Percentiles rank a stretch among this genome's conserved stretches.
phyloP scores from a whole-genome alignment of 805 yeast genomes.

The Saccharomycopsis synnaedendra region DNA sequence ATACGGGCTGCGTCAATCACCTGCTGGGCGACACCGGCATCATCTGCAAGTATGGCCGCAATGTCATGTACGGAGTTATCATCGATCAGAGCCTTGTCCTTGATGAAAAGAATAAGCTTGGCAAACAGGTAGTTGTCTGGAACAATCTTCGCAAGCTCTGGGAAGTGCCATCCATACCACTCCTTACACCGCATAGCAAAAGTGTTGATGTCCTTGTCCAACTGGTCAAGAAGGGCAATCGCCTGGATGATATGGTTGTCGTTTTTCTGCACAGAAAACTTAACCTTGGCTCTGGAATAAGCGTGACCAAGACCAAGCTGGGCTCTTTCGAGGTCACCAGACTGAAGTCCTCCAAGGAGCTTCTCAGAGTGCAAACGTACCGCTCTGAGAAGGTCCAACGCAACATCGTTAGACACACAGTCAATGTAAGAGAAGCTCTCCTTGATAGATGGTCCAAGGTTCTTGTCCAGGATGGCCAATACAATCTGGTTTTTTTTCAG shows the following conservation, averaged over 20 bases:
- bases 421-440: slow-evolving; percentile 83
- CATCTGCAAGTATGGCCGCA: slow-evolving; percentile 78
- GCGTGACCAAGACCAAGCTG: slow-evolving; percentile 99
- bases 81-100: slow-evolving; percentile 74
- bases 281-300: slow-evolving; percentile 96
- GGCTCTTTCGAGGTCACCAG: slow-evolving; percentile 94
- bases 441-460: slow-evolving; percentile 93
- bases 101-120: slow-evolving; percentile 66
- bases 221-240: slow-evolving; percentile 91
- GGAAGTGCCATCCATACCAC: slow-evolving; percentile 99
- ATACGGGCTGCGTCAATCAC: slow-evolving; percentile 91
- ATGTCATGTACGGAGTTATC: slow-evolving; percentile 82
- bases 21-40: slow-evolving; percentile 83
- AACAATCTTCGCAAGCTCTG: slow-evolving; percentile 86
- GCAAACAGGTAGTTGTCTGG: slow-evolving; percentile 85
- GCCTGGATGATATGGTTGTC: slow-evolving; percentile 99
- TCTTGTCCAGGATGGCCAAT: slow-evolving; percentile 88
- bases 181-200: slow-evolving; percentile 95
- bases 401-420: slow-evolving; percentile 82
- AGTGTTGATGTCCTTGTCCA: slow-evolving; percentile 96
- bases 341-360: slow-evolving; percentile 81
- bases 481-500: slow-evolving; percentile 52
- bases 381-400: slow-evolving; percentile 92
- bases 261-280: slow-evolving; percentile 96
- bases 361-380: slow-evolving; percentile 84